phyloP scores from a whole-genome alignment of 73 alveolate genomes.

The Paramecium sexaurelia region DNA sequence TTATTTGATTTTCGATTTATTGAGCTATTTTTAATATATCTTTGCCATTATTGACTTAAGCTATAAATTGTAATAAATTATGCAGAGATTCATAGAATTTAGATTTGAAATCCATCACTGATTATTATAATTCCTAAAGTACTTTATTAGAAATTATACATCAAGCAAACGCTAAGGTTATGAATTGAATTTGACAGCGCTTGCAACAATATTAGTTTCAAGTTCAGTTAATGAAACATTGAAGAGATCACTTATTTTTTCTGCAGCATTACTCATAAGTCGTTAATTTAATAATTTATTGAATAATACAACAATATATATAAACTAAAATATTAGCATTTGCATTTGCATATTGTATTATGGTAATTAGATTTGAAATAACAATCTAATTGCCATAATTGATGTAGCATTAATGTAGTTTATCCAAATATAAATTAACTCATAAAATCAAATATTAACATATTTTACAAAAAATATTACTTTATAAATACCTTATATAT shows the following conservation, averaged over 20 bases:
- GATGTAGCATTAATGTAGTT: no score
- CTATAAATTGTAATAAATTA: background rate
- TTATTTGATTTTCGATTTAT: constrained; percentile 38
- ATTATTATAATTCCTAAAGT: constrained; percentile 27
- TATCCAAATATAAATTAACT: background rate
- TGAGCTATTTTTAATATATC: constrained; percentile 46
- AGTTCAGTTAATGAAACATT: constrained; percentile 19
- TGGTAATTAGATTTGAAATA: no score
- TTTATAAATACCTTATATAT: background rate
- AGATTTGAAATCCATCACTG: constrained; percentile 26
- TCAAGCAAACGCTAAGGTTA: constrained; percentile 49
- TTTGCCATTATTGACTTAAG: constrained; percentile 30
- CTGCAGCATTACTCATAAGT: constrained; percentile 50
- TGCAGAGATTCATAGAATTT: constrained; percentile 44
- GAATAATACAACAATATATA: background rate
- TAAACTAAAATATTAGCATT: background rate
- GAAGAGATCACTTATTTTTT: constrained; percentile 52
- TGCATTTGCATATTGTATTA: background rate
- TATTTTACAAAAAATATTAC: no score
- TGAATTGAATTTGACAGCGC: constrained; percentile 4
- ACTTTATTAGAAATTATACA: background rate
- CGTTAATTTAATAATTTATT: constrained; percentile 14
- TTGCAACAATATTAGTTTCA: constrained; percentile 20
- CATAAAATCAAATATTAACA: no score
- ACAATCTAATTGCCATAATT: no score